Evolutionary conservation across 2,329 filamentous ascomycete species (phyloP).

Genomic region (Diaporthe sp.): DNA sequence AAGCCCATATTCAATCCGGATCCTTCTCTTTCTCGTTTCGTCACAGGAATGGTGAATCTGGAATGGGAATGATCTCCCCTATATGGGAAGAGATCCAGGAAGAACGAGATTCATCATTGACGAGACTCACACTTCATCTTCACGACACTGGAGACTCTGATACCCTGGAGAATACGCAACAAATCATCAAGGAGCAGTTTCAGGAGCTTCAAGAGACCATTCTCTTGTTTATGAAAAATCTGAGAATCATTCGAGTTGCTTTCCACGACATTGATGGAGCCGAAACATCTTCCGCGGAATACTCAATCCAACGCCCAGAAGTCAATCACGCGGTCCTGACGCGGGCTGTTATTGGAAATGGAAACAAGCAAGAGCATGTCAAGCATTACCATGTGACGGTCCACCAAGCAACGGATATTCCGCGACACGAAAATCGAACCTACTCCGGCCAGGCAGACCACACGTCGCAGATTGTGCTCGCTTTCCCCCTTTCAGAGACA

Average conservation of each 20-base stretch:
- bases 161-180: constrained; percentile 21
- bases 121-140: constrained; percentile 37
- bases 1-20: constrained; percentile 55
- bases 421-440: constrained; percentile 41
- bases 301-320: constrained; percentile 37
- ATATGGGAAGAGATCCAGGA: constrained; percentile 34
- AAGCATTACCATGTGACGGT: constrained; percentile 39
- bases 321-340: constrained; percentile 44
- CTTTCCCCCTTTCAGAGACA: constrained; percentile 57
- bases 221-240: constrained; percentile 59
- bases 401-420: constrained; percentile 43
- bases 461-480: constrained; percentile 56
- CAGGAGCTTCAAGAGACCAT: constrained; percentile 53
- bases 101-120: constrained; percentile 27
- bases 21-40: constrained; percentile 60
- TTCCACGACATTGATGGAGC: constrained; percentile 46
- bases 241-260: constrained; percentile 50
- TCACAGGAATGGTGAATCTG: constrained; percentile 50
- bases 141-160: constrained; percentile 32
- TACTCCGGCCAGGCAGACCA: constrained; percentile 42
- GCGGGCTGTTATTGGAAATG: background rate
- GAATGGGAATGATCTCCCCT: constrained; percentile 53
- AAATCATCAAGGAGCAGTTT: constrained; percentile 52
- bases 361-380: background rate
- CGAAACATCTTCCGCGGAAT: constrained; percentile 35